Percentiles rank a stretch among this genome's conserved stretches.
Conservation (phyloP, 78 protist genomes). For the Dictyostelium firmibasis region DNA sequence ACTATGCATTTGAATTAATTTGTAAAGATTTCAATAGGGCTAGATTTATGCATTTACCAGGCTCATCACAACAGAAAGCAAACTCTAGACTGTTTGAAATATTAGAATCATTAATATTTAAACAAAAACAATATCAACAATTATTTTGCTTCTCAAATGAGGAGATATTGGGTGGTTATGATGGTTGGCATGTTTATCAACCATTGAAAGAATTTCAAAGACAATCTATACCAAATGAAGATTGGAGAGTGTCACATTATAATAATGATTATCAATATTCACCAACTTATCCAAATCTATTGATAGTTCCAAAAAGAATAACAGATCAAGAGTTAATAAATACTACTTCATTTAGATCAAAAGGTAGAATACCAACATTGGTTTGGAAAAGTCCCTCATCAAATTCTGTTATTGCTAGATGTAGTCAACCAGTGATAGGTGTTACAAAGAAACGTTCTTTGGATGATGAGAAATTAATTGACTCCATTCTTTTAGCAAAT, state of each 20-base stretch:
- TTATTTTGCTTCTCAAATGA: slow-evolving; percentile 47
- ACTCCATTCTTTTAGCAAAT: slow-evolving; percentile 38
- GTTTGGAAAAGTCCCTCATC: slow-evolving; percentile 72
- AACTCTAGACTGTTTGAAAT: slow-evolving; percentile 50
- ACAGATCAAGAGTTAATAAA: slow-evolving; percentile 57
- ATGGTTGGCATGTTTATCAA: slow-evolving; percentile 72
- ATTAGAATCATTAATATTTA: slow-evolving; percentile 39
- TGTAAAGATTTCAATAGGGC: slow-evolving; percentile 54
- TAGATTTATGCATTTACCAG: slow-evolving; percentile 65
- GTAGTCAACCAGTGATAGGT: slow-evolving; percentile 82
- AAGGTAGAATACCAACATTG: slow-evolving; percentile 89
- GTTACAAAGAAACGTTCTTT: slow-evolving; percentile 59
- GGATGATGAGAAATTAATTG: slow-evolving; percentile 79
- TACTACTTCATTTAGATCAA: slow-evolving; percentile 72
- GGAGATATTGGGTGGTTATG: neutral
- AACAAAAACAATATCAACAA: slow-evolving; percentile 30
- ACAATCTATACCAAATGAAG: slow-evolving; percentile 55
- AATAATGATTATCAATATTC: slow-evolving; percentile 42
- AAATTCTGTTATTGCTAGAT: slow-evolving; percentile 63
- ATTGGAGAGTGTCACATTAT: slow-evolving; percentile 49
- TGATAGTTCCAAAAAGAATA: slow-evolving; percentile 81
- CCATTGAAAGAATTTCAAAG: slow-evolving; percentile 62
- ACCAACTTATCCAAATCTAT: slow-evolving; percentile 81
- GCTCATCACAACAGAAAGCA: slow-evolving; percentile 45
- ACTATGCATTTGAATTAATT: slow-evolving; percentile 55